Evolutionary conservation across 208 protist species (phyloP), one percentile per base, ranked within the genome.

Genomic region (Angomonas desouzai): DNA sequence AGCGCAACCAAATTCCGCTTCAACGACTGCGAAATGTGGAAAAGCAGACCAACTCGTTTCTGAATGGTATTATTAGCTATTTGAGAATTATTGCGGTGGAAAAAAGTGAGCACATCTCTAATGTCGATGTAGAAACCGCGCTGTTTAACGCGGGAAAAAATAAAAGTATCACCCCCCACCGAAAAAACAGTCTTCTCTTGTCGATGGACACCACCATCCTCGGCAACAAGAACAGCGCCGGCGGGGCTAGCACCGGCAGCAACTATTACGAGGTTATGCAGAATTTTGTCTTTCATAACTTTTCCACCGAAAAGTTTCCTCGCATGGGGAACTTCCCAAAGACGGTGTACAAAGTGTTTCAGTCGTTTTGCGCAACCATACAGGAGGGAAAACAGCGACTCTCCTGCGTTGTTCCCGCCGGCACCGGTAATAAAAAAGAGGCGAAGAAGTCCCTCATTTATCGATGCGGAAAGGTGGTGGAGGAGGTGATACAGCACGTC

Each of bases 1-100:
- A 72, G n/a, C 30, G 64, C 1, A 55, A 83, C 7, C 33, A 68
- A 11, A 85, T 94, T 23, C 88, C 88, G 1, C 74, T 83, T 18
- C 40, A 57, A 30, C 73, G 85, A 53, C 73, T 89, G 30, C 64
- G 74, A 49, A 55, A 60, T 7, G 62, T 64, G 6, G 45, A 51
- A 51, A 27, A 13, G 6, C 16, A 60, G 49, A 27, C 68, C 27
- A 53, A 51, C 20, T 27, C 45, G 18, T 51, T 27, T 23, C 10
- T 51, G 18, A 51, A 4, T 23, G 45, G 45, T 51, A 51, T 51
- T 51, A 51, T 51, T 16, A 51, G 45, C 45, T 51, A 51, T 23
- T 16, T 51, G n/a, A 3, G 45, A 51, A 51, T 51, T 16, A 51
- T 51, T 23, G 45, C 45, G 45, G 20, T 23, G 20, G 45, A 51